A percentile compares a stretch with the other conserved stretches of the same genome.
These are phyloP conservation scores for Penicillium sp. DNA, from an alignment of 2,329 filamentous ascomycete species.

Conservation along the genomic window DNA sequence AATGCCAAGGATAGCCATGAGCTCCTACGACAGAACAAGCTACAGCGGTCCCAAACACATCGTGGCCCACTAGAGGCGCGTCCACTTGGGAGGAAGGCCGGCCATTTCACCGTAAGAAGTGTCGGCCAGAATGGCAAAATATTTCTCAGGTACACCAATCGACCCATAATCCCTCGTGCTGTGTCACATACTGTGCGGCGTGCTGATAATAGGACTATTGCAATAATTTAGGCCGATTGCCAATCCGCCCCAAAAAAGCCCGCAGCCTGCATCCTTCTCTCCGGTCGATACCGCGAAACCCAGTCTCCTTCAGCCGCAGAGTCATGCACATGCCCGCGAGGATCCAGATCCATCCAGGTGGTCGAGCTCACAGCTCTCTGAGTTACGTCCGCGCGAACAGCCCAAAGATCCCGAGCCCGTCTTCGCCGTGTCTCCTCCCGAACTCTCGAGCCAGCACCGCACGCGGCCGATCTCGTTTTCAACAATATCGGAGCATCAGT, in stretches of 20 bases:
- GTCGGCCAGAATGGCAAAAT: conserved; percentile 80
- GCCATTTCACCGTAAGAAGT: conserved; percentile 76
- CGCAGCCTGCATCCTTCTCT: conserved; percentile 32
- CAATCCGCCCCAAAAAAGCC: conserved; percentile 33
- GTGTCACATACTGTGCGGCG: conserved; percentile 15
- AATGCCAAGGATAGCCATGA: conserved; percentile 55
- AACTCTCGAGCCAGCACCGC: conserved; percentile 37
- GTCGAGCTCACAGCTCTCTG: conserved; percentile 44
- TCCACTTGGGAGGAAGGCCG: conserved; percentile 62
- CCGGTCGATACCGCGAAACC: conserved; percentile 58
- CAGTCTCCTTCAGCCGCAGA: conserved; percentile 48
- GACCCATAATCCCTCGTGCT: conserved; percentile 9
- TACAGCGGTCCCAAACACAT: conserved; percentile 48
- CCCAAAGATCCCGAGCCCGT: conserved; percentile 23
- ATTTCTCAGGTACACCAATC: conserved; percentile 65
- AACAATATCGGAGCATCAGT: conserved; percentile 64
- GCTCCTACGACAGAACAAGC: conserved; percentile 37
- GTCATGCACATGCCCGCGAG: conserved; percentile 26
- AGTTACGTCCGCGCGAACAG: conserved; percentile 33
- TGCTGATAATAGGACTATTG: conserved; percentile 13
- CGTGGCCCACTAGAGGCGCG: conserved; percentile 55
- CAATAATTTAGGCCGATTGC: conserved; percentile 32
- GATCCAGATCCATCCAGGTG: conserved; percentile 37
- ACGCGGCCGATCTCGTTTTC: conserved; percentile 73
- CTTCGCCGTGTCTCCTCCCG: conserved; percentile 22